Base-by-base conservation (phyloP, 345 rosid genomes). In the Turnera subulata region DNA sequence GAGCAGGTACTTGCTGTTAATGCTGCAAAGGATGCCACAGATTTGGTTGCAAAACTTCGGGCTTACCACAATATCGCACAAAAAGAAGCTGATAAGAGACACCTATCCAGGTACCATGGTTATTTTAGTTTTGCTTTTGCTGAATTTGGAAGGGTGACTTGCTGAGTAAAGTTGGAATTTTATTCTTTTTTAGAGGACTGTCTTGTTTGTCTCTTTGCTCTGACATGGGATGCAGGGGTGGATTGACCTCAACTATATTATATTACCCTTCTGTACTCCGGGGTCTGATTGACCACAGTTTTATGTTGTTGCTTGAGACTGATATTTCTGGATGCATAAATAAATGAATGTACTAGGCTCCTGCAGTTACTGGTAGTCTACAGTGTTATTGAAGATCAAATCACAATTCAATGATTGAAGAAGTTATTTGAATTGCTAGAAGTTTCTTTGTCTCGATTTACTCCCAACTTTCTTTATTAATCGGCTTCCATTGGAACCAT, bases 1-100 rank as follows among this genome's bases (percentile, higher is more conserved):
- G 6, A 45, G 50, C 76, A 87, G 99, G 91, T 89, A 51, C 97
- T 93, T 73, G 90, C 99, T 11, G 99, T 93, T 48, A 93, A 89
- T 71, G 96, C 94, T 60, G 96, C 99, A 0, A 85, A 89, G 82
- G 99, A 93, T 75, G 96, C 99, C 43, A 84, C 94, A 2, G 99
- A 89, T 46, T 82, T 93, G 61, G 97, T 93, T 56, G 94, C 97
- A 49, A 93, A 89, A 73, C 77, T 89, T 46, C 91, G 91, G 45
- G 94, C 99, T 2, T 93, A 86, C 78, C 97, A 93, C 74, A 94
- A 86, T 68, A 74, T 94, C 5, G 97, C 99, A 43, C 99, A 93
- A 76, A 93, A 91, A 46, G 87, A 82, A 77, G 90, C 97, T 46
- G 97, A 93, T 59, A 93, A 89, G 74, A 84, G 89, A 58, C 99